Evolutionary conservation across 805 yeast genomes (phyloP).

Genomic region (Nakazawaea populi): DNA sequence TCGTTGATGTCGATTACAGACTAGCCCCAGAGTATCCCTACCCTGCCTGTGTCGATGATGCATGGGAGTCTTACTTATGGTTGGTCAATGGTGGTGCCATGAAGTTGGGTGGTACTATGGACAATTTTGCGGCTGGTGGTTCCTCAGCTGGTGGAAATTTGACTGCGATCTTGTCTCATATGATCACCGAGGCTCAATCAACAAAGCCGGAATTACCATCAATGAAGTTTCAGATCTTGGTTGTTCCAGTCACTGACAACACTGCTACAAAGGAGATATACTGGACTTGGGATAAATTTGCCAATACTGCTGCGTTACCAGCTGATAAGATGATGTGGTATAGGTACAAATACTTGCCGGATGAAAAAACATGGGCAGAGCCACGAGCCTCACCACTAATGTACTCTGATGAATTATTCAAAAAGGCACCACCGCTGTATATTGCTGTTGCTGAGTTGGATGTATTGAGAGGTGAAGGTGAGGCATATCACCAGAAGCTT

Average conservation of each 20-base stretch:
- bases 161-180: conserved; percentile 21
- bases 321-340: conserved; percentile 42
- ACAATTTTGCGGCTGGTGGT: conserved; percentile 35
- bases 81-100: conserved; percentile 19
- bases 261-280: conserved; percentile 30
- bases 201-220: conserved; percentile 27
- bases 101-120: conserved; percentile 22
- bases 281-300: conserved; percentile 32
- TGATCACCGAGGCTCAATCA: conserved; percentile 27
- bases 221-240: conserved; percentile 31
- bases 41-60: conserved; percentile 42
- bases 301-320: conserved; percentile 36
- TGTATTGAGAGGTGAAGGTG: conserved; percentile 37
- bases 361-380: conserved; percentile 27
- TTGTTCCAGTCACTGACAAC: conserved; percentile 39
- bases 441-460: conserved; percentile 39
- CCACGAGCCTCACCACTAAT: conserved; percentile 34
- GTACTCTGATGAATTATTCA: conserved; percentile 32
- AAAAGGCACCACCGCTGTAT: conserved; percentile 32
- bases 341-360: conserved; percentile 33
- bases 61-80: conserved; percentile 31
- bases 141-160: conserved; percentile 41
- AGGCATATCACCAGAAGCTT: conserved; percentile 34
- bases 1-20: conserved; percentile 42
- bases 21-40: conserved; percentile 44